Evolutionary conservation across 495 filamentous ascomycete species (phyloP).

Genomic region (Ramalina peruviana): DNA sequence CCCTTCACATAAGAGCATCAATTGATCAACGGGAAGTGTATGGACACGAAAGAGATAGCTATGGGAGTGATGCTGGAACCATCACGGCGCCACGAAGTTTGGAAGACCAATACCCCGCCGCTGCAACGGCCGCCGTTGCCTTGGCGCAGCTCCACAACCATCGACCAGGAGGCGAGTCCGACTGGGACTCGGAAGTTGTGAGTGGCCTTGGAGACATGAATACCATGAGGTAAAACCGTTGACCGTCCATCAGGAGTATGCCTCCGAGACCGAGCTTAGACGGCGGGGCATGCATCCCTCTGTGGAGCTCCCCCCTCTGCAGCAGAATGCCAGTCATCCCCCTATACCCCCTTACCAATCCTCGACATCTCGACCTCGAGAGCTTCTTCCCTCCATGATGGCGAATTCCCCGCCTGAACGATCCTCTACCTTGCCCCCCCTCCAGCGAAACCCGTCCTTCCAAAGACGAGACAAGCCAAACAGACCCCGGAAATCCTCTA

Average conservation of each 20-base stretch:
- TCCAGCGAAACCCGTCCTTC: slow-evolving; percentile 20
- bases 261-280: slow-evolving; percentile 56
- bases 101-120: slow-evolving; percentile 57
- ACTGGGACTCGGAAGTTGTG: slow-evolving; percentile 79
- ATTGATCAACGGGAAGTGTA: slow-evolving; percentile 16
- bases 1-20: not conserved
- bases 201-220: slow-evolving; percentile 18
- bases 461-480: slow-evolving; percentile 50
- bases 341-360: slow-evolving; percentile 48
- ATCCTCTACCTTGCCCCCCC: slow-evolving; percentile 71
- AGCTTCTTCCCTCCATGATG: slow-evolving; percentile 69
- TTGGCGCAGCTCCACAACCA: slow-evolving; percentile 78
- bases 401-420: slow-evolving; percentile 71
- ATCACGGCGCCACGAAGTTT: slow-evolving; percentile 55
- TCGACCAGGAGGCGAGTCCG: slow-evolving; percentile 46
- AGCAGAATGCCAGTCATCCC: slow-evolving; percentile 58
- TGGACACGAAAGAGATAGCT: slow-evolving; percentile 34
- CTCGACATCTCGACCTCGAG: slow-evolving; percentile 37
- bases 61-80: slow-evolving; percentile 53
- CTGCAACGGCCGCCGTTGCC: slow-evolving; percentile 71
- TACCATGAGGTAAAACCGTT: not conserved
- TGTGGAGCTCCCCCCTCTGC: slow-evolving; percentile 62
- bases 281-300: slow-evolving; percentile 42
- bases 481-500: slow-evolving; percentile 70
- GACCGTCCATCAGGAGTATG: slow-evolving; percentile 41